Evolutionary conservation across 1,284 basidiomycete genomes (phyloP).

Genomic region (Tetrapyrgos nigripes): DNA sequence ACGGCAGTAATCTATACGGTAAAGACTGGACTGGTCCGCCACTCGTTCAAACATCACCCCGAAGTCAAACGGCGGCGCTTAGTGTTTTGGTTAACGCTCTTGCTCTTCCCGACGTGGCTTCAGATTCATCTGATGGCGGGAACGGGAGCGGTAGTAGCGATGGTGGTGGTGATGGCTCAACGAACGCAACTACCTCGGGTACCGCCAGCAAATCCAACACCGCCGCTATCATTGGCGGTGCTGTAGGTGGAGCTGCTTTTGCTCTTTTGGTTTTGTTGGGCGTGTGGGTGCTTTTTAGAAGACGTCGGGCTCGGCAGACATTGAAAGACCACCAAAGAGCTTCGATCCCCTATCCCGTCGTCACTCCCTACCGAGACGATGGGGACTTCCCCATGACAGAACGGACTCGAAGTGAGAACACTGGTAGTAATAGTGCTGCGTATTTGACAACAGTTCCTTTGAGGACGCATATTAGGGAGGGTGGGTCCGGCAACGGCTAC

Average conservation of each 20-base stretch:
- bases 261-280: not conserved
- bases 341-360: too few relatives aligned
- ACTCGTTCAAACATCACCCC: not conserved
- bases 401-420: too few relatives aligned
- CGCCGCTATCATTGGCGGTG: not conserved
- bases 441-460: too few relatives aligned
- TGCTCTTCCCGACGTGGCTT: not conserved
- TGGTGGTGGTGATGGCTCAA: not conserved
- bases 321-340: not conserved
- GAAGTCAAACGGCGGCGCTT: conserved; percentile 4
- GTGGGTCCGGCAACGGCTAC: too few relatives aligned
- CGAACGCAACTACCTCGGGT: not conserved
- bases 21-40: conserved; percentile 8
- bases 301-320: not conserved
- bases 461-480: too few relatives aligned
- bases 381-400: too few relatives aligned
- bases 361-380: too few relatives aligned
- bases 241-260: not conserved
- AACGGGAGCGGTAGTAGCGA: too few relatives aligned
- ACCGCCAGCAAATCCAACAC: not conserved
- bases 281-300: not conserved
- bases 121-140: not conserved
- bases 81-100: not conserved
- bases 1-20: conserved; percentile 5
- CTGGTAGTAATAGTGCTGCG: too few relatives aligned